These are phyloP conservation scores for Phellopilus nigrolimitatus DNA, from an alignment of 1,284 basidiomycete species.

Conservation along the genomic window DNA sequence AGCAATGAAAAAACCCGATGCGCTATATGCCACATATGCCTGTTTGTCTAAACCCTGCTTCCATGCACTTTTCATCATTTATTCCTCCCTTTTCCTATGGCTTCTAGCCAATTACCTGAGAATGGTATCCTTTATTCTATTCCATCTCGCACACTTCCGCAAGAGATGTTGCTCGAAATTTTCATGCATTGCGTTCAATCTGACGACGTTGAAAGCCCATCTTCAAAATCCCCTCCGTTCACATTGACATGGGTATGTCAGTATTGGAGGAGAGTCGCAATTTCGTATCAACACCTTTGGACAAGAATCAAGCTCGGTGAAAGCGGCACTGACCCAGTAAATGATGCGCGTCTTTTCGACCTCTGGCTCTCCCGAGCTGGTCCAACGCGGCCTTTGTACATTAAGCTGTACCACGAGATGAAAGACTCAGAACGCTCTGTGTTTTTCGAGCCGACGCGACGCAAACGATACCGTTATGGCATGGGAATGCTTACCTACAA, in stretches of 20 bases:
- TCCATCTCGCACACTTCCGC: constrained; percentile 4
- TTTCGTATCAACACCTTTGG: constrained; percentile 11
- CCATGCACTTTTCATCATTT: no score
- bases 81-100: no score
- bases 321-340: constrained; percentile 8
- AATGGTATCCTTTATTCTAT: constrained; percentile 11
- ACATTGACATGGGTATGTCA: constrained; percentile 16
- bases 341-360: constrained; percentile 10
- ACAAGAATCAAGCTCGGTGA: constrained; percentile 12
- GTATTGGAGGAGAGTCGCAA: constrained; percentile 8
- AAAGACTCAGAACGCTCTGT: constrained; percentile 10
- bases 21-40: no score
- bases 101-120: not conserved
- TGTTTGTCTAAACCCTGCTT: no score
- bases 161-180: constrained; percentile 10
- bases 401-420: constrained; percentile 13
- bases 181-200: constrained; percentile 9
- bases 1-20: no score
- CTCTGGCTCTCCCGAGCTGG: constrained; percentile 10
- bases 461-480: constrained; percentile 10
- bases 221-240: constrained; percentile 6
- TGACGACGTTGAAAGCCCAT: not conserved
- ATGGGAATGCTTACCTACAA: constrained; percentile 13
- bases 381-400: not conserved
- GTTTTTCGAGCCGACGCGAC: constrained; percentile 8